A percentile compares a stretch with the other conserved stretches of the same genome.
These are phyloP conservation scores for Aureobasidium melanogenum DNA, from an alignment of 2,329 filamentous ascomycete species.

Conservation along the genomic window DNA sequence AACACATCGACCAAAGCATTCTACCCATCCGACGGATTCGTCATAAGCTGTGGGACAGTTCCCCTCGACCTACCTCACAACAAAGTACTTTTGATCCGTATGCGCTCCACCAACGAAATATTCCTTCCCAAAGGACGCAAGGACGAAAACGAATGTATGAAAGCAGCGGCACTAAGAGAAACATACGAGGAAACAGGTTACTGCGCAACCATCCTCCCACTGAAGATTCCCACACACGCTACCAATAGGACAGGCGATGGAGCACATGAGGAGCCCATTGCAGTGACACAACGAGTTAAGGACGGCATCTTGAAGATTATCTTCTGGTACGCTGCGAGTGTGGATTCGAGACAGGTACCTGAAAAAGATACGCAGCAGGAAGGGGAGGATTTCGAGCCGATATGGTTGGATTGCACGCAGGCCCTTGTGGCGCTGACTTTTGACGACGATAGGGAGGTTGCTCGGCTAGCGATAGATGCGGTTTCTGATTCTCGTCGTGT, in stretches of 20 bases:
- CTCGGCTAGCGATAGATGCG: background rate
- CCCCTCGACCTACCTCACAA: background rate
- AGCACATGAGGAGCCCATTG: background rate
- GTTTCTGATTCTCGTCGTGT: background rate
- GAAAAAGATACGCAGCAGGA: background rate
- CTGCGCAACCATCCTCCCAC: background rate
- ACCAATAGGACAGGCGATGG: background rate
- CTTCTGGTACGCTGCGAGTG: slow-evolving; percentile 10
- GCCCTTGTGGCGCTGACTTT: background rate
- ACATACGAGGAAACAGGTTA: slow-evolving; percentile 16
- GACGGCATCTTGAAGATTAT: slow-evolving; percentile 1
- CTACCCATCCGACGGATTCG: background rate
- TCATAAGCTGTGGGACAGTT: slow-evolving; percentile 1
- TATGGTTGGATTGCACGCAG: background rate
- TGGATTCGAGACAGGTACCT: background rate
- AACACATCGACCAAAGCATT: background rate
- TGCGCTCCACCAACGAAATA: slow-evolving; percentile 1
- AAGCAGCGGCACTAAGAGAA: slow-evolving; percentile 14
- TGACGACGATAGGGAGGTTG: background rate
- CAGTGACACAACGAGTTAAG: background rate
- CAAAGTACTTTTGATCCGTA: background rate
- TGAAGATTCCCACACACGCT: background rate
- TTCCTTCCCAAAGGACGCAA: slow-evolving; percentile 16
- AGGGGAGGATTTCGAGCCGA: slow-evolving; percentile 5
- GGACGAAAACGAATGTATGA: slow-evolving; percentile 12